Base-by-base conservation (phyloP, 2,329 filamentous ascomycete genomes). In the Talaromyces sp. region DNA sequence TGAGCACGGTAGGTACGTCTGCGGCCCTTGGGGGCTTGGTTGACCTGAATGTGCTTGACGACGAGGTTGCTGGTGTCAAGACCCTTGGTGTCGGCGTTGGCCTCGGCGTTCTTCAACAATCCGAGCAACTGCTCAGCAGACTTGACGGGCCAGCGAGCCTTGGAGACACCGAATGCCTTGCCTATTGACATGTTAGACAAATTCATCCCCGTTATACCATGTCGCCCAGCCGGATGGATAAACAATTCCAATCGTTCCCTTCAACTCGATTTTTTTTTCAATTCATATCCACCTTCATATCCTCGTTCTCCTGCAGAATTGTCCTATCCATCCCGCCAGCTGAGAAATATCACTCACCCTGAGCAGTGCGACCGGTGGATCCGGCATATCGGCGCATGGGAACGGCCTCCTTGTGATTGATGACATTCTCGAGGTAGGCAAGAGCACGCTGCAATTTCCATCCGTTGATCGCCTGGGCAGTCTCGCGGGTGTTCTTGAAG, bases 1-100 rank as follows among this genome's bases (percentile, higher is more conserved):
- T 99, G 94, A 67, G 95, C 95, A 87, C 94, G 92, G 89, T 99
- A 99, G 77, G 94, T 99, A 80, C 94, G 89, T 83, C 94, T 87
- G 78, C 94, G 88, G 86, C 97, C 93, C 89, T 97, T 97, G 75
- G 94, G 94, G 71, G 94, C 95, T 86, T 99, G 94, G 90, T 99
- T 99, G 86, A 99, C 94, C 85, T 99, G 94, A 83, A 99, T 99
- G 89, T 97, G 95, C 90, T 97, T 97, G 83, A 99, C 89, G 77
- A 97, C 82, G 76, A 99, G 84, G 85, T 95, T 95, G 82, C 87
- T 88, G 76, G 92, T 97, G 82, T 99, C 91, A 75, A 96, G 90
- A 74, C 92, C 91, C 86, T 96, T 96, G 79, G 89, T 89, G 73
- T 96, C 92, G 77, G 91, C 91, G 81, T 96, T 96, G 82, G 91